Evolutionary conservation across 2,329 filamentous ascomycete genomes (phyloP), one percentile per base, ranked within the genome.

Genomic region (Colletotrichum destructivum): DNA sequence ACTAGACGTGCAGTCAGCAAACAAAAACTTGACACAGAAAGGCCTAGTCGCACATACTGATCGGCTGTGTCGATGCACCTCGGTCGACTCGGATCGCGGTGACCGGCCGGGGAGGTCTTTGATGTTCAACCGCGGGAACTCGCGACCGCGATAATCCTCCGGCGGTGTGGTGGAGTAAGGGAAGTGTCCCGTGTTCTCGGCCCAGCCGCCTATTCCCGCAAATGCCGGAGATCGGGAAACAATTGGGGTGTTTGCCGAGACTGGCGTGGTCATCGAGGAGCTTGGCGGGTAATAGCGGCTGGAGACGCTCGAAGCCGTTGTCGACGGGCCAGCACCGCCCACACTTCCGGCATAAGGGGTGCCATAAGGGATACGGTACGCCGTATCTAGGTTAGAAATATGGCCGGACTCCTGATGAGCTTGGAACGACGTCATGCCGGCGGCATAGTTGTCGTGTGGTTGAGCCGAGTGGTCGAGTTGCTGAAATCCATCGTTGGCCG

Each of bases 51-150:
- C 12, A 46, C 13, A 38, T 9, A 26, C 23, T 23, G 21, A 38
- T 31, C 59, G 51, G n/a, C n/a, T 21, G 44, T 44, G 44, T 18
- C 59, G 44, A 38, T 62, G 44, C 12, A 51, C 59, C 18, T 62
- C 59, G 6, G 31, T 40, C 6, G 59, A 62, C 12, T 62, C 59
- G 5, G 59, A 49, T 23, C 59, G 26, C 13, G 26, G 13, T 12
- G 59, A 49, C 5, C 46, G 49, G 26, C 42, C 23, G 8, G 59
- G 59, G 15, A 62, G 9, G 11, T 49, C 42, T 9, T 4, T 47
- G 31, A 51, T n/a, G 12, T 38, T 21, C 26, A 23, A 38, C 9
- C 59, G 44, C 18, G 18, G 16, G 16, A 15, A 2, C 8, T 16
- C 26, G 16, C 59, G 59, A 51, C 26, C 26, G 4, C 44, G 44